Conservation (phyloP, 176 grass and related monocot genomes). For the Microstegium vimineum region DNA sequence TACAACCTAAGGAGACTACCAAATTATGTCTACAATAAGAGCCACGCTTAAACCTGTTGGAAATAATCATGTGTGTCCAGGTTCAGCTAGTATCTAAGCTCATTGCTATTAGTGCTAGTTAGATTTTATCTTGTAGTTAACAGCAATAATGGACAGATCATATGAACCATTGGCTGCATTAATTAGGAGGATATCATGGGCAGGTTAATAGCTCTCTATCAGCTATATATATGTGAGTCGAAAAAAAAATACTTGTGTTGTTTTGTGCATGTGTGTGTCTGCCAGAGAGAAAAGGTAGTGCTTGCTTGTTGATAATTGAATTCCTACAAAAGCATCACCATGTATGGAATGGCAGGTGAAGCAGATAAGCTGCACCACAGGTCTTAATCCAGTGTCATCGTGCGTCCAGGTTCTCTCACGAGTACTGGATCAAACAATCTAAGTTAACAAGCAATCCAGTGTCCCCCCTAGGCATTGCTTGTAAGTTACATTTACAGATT, state of each 20-base stretch:
- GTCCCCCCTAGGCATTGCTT: background rate
- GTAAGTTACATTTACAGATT: background rate
- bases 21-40: slow-evolving; percentile 5
- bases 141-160: background rate
- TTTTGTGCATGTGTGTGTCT: background rate
- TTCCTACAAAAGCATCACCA: background rate
- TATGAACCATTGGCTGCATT: background rate
- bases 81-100: background rate
- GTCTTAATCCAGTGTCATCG: too few relatives aligned
- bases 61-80: background rate
- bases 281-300: background rate
- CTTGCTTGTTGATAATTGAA: background rate
- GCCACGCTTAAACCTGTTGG: background rate
- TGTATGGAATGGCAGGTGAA: background rate
- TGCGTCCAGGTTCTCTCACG: background rate
- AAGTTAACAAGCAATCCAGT: background rate
- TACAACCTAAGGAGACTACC: background rate
- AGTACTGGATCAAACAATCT: background rate
- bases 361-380: background rate
- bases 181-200: background rate
- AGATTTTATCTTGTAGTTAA: background rate
- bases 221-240: background rate
- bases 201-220: background rate
- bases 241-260: background rate
- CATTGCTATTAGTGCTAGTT: background rate